Evolutionary conservation across 768 basidiomycete genomes (phyloP).

Genomic region (Mycena polygramma): DNA sequence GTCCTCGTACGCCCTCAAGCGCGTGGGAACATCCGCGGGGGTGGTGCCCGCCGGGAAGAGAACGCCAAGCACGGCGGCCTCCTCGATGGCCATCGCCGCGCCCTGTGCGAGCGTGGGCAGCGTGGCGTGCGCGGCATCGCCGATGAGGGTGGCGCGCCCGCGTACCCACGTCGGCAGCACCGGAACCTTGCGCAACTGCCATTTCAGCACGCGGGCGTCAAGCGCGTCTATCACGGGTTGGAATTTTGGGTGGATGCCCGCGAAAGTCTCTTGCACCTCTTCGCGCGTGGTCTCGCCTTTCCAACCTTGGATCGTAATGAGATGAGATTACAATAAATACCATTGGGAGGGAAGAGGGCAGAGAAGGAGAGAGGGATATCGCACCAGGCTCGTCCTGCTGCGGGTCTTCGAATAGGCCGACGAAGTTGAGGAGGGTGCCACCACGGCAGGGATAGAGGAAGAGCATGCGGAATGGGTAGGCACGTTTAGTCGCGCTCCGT

Average conservation of each 20-base stretch:
- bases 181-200: conserved; percentile 22
- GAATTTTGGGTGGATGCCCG: conserved; percentile 14
- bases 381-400: conserved; percentile 14
- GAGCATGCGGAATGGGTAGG: neutral
- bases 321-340: too few species aligned
- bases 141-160: conserved; percentile 27
- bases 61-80: conserved; percentile 20
- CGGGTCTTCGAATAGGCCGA: neutral
- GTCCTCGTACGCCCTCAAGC: conserved; percentile 16
- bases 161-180: conserved; percentile 24
- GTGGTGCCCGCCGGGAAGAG: conserved; percentile 18
- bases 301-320: conserved; percentile 11
- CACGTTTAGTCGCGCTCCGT: neutral
- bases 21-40: conserved; percentile 1
- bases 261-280: conserved; percentile 6
- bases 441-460: conserved; percentile 22
- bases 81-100: conserved; percentile 44
- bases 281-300: neutral
- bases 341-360: neutral
- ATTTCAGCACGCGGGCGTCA: conserved; percentile 10
- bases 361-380: neutral
- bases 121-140: conserved; percentile 42
- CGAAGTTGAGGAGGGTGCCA: conserved; percentile 16
- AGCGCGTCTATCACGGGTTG: neutral
- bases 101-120: conserved; percentile 41